Base-by-base conservation (phyloP, 2,329 filamentous ascomycete species). In the Alternaria gaisen region DNA sequence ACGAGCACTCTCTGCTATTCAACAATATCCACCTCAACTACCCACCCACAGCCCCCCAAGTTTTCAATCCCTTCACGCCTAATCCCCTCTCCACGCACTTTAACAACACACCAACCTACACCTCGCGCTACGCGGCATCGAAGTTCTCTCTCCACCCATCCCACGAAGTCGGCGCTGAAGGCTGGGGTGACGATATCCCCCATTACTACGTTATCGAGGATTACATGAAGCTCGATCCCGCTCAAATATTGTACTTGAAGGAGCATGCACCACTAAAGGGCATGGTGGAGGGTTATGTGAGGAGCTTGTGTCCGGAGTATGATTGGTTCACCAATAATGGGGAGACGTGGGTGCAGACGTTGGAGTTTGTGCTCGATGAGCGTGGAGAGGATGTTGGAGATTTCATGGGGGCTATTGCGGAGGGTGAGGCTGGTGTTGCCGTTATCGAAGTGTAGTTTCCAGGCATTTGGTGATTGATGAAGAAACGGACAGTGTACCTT, bases 351-450 rank as follows among this genome's bases (percentile, higher is more conserved):
- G 83, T 81, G 14, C 84, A 88, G 77, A 89, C 87, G 30, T 68
- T 88, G 47, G 82, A 83, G 53, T 84, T 81, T 78, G 86, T 89
- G 42, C 70, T 88, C 60, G 80, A 78, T 54, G 84, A 88, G 73
- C 74, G 87, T 9, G 85, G 85, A 0, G 81, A 83, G 46, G 82
- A 86, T 64, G 72, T 83, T 7, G 79, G 78, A 34, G 83, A 82
- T 44, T 72, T 97, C 88, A 73, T 88, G 84, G 46, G 88, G 80
- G 63, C 90, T 83, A 56, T 90, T 87, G 74, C 89, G 86, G 72
- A 91, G 83, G 60, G 96, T 81, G 80, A 92, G 87, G 68, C 91
- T 87, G 64, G 97, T 81, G 76, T 97, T 61, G 80, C 77, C 48
- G 62, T 80, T 12, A 7, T 32, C 28, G 51, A 41, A 47, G 44